Base-by-base conservation (phyloP, 2,329 filamentous ascomycete species). In the Trichophyton rubrum region DNA sequence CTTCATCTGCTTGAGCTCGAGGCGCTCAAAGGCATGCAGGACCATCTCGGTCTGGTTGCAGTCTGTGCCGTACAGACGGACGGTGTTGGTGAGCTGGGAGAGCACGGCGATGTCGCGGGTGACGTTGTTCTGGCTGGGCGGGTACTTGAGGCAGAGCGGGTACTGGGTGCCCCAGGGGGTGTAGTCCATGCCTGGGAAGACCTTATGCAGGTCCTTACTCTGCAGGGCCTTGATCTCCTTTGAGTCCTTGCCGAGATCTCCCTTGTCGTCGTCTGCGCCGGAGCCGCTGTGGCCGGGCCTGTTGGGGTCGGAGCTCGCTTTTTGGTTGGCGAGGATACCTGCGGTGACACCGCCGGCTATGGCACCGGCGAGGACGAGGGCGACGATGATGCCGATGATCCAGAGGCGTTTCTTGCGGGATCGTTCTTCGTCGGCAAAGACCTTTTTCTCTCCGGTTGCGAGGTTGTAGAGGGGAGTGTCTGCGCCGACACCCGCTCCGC, bases 41-140 rank as follows among this genome's bases (percentile, higher is more conserved):
- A 95, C 83, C 88, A 97, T 93, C 73, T 96, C 83, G 0, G 92
- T 97, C 74, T 97, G 92, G 74, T 96, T 96, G 80, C 92, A 97
- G 75, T 97, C 92, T 11, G 90, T 97, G 57, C 92, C 92, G 71
- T 97, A 97, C 0, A 96, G 79, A 6, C 92, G 86, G 56, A 97
- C 82, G 2, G 85, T 86, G 71, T 95, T 91, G 62, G 90, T 96
- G 49, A 97, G 79, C 71, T 96, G 90, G 11, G 88, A 90, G 58
- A 97, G 83, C 8, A 96, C 86, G 1, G 93, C 92, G 62, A 96
- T 78, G 71, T 97, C 92, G 59, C 89, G 85, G 0, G 93, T 97
- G 65, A 97, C 80, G 71, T 97, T 96, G 76, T 97, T 96, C 71
- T 96, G 92, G 38, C 86, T 91, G 0, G 92, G 88, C 0, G 89